Evolutionary conservation across 257 asterid genomes (phyloP), one percentile per base, ranked within the genome.

Genomic region (Penstemon eatonii): DNA sequence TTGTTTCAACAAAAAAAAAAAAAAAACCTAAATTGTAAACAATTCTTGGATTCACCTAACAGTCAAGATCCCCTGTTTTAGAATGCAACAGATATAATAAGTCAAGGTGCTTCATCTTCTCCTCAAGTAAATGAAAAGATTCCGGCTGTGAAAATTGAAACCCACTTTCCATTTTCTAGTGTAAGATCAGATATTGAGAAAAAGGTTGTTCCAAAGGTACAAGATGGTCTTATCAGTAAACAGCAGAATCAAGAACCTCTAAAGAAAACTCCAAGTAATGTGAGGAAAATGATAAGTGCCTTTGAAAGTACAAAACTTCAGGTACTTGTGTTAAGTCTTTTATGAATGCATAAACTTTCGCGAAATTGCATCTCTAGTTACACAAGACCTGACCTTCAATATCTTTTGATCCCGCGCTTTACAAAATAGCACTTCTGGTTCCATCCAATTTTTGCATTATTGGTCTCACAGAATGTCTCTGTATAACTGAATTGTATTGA

Each of bases 221-320:
- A 50, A 36, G 76, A 81, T 67, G 83, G 75, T 61, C 64, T 44
- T 4, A 36, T 51, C 69, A 62, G 63, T 58, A 64, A 71, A 45
- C 62, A 79, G 40, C 79, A 46, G 59, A 66, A 71, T 56, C 85
- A 71, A 73, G 75, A 60, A 70, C 74, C 73, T 36, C 43, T 43
- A 56, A 57, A 76, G 72, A 82, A 53, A 81, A 76, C 65, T 77
- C 82, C 86, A 55, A 85, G 92, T 85, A 85, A 63, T 58, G 96
- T 92, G 75, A 83, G 74, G 77, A 92, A 88, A 77, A 84, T 90
- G 89, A 85, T 88, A 63, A 85, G 85, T 77, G 96, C 95, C 64
- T 90, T 92, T 15, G 96, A 90, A 72, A 84, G 61, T 53, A 71
- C 75, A 60, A 73, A 69, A 71, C 49, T 73, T 82, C 86, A 92